Percentiles rank a stretch among this genome's conserved stretches.
Conservation (phyloP, 176 grass and related monocot genomes). For the Lolium multiflorum region DNA sequence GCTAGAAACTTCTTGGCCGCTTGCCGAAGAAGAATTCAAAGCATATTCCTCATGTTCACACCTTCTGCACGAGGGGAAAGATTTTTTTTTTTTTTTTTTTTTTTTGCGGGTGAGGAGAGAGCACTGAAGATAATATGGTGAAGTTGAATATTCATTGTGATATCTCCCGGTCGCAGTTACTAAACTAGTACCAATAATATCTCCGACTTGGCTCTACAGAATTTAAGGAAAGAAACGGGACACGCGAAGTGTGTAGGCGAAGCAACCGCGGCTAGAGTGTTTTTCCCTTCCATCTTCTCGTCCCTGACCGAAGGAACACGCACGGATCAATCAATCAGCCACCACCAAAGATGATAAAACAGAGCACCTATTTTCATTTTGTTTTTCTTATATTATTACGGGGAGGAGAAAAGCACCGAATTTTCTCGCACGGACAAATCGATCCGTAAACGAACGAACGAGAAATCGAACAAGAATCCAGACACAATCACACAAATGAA, state of each 20-base stretch:
- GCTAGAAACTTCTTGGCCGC: conserved; percentile 27
- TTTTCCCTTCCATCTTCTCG: background rate
- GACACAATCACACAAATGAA: no score
- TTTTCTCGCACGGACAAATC: background rate
- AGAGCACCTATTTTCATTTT: background rate
- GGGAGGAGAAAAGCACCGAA: background rate
- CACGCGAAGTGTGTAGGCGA: conserved; percentile 27
- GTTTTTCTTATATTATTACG: background rate
- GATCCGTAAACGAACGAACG: background rate
- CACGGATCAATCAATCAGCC: background rate
- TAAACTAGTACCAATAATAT: conserved; percentile 32
- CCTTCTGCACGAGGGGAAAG: background rate
- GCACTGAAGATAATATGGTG: no score
- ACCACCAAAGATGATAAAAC: background rate
- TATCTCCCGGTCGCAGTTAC: background rate
- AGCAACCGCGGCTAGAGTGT: conserved; percentile 15
- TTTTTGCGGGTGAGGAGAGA: no score
- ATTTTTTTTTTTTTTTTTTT: no score
- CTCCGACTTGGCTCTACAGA: background rate
- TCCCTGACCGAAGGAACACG: background rate
- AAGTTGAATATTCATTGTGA: no score
- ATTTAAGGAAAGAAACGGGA: background rate
- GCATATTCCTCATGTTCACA: conserved; percentile 52
- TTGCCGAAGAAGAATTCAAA: conserved; percentile 49
- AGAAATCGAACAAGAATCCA: background rate